Evolutionary conservation across 805 yeast genomes (phyloP), one percentile per base, ranked within the genome.

Genomic region (Osmozyma mogii): DNA sequence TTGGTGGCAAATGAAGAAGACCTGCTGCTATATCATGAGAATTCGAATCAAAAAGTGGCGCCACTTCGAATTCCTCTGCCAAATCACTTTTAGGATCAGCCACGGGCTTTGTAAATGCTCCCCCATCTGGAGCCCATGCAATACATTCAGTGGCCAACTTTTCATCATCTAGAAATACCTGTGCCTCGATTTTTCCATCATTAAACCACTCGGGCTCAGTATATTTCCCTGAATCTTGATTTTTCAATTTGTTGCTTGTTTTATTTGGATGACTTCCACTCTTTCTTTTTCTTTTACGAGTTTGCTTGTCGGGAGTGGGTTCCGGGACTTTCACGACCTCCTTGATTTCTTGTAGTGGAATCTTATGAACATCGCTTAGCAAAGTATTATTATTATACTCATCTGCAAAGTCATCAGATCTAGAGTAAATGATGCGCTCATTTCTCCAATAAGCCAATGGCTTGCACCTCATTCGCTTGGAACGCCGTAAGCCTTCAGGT

Each of bases 381-480:
- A 61, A 41, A 2, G 63, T 58, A 12, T 65, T 56, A 31, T 71
- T 72, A 4, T 70, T 65, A 32, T 66, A 69, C 11, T 40, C 49
- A 12, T 41, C 52, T 5, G 57, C 44, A 24, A 65, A 60, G 22
- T 52, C 57, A 22, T 39, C 20, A 5, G 63, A 61, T 21, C 58
- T 38, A 1, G 58, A 43, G 45, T 81, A 85, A 3, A 82, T 70
- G 17, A 81, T 70, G 36, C 75, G 63, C 53, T 85, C 95, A 45
- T 82, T 83, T 49, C 82, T 72, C 95, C 95, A 85, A 49, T 68
- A 82, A 3, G 84, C 88, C 38, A 85, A 57, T 0, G 94, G 89
- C 3, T 78, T 71, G 5, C 81, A 67, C 37, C 72, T 70, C 0
- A 73, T 70, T 44, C 95, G 65, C 18, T 68, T 62, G 0, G 94